Evolutionary conservation across 2,329 filamentous ascomycete genomes (phyloP).

Genomic region (Lomentospora prolificans): DNA sequence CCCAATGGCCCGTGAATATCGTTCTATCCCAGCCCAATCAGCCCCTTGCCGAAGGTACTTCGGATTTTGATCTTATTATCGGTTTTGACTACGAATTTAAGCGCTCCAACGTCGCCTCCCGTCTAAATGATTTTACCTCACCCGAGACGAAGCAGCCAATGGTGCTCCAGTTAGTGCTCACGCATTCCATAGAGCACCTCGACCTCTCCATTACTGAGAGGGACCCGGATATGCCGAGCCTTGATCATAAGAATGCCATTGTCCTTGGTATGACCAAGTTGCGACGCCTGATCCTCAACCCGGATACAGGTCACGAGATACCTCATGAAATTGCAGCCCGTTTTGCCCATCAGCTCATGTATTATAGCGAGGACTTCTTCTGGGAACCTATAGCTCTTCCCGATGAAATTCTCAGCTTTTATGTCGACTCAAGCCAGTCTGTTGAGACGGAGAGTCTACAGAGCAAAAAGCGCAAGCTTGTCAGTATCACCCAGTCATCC

Average conservation of each 20-base stretch:
- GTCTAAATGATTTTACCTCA: conserved; percentile 10
- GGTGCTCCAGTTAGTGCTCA: conserved; percentile 38
- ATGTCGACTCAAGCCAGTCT: conserved; percentile 26
- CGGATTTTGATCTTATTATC: conserved; percentile 39
- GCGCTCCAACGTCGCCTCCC: conserved; percentile 21
- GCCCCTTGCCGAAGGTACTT: conserved; percentile 24
- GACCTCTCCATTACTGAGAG: conserved; percentile 26
- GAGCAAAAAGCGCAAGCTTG: conserved; percentile 38
- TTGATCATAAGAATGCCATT: conserved; percentile 39
- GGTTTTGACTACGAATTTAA: conserved; percentile 43
- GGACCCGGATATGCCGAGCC: conserved; percentile 9
- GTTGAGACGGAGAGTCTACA: conserved; percentile 14
- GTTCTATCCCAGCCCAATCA: conserved; percentile 32
- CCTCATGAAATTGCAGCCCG: conserved; percentile 36
- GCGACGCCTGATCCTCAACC: conserved; percentile 28
- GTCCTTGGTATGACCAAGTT: conserved; percentile 27
- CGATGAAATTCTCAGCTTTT: conserved; percentile 38
- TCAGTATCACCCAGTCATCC: conserved; percentile 21
- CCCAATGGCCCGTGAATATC: conserved; percentile 26
- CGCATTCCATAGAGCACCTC: conserved; percentile 46
- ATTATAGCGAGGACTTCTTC: conserved; percentile 25
- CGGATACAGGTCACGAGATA: conserved; percentile 27
- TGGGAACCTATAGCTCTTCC: conserved; percentile 41
- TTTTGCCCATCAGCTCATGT: conserved; percentile 37
- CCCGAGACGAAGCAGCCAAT: conserved; percentile 25